Evolutionary conservation across 192 early-diverging fungal species (phyloP).

Genomic region (Phlyctochytrium bullatum): DNA sequence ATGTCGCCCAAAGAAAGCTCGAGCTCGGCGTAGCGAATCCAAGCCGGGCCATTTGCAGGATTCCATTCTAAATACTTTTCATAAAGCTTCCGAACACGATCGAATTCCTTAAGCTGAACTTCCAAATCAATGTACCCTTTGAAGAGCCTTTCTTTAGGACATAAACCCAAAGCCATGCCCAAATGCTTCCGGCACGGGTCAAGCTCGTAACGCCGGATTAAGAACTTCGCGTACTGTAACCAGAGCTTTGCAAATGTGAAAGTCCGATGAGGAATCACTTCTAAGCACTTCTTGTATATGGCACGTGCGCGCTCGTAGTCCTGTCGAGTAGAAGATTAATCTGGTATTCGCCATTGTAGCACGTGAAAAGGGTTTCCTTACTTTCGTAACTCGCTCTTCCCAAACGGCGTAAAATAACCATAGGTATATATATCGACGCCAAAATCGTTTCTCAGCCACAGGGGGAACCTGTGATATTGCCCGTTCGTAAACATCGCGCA

Average conservation of each 20-base stretch:
- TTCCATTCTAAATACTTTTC: conserved; percentile 89
- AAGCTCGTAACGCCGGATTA: conserved; percentile 76
- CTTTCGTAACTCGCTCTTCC: conserved; percentile 82
- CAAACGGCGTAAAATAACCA: conserved; percentile 98
- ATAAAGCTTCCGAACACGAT: conserved; percentile 86
- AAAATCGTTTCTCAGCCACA: conserved; percentile 85
- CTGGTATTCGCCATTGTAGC: too few species aligned
- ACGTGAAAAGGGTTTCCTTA: conserved; percentile 17
- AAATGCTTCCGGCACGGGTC: conserved; percentile 71
- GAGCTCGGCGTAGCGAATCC: conserved; percentile 96
- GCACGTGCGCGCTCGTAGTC: conserved; percentile 77
- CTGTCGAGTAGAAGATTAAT: conserved; percentile 31
- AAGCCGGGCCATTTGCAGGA: conserved; percentile 82
- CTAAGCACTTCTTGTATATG: conserved; percentile 80
- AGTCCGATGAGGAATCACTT: conserved; percentile 84
- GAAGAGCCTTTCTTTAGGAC: conserved; percentile 90
- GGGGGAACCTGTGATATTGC: conserved; percentile 87
- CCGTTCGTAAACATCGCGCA: conserved; percentile 94
- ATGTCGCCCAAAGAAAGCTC: conserved; percentile 82
- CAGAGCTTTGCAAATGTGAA: conserved; percentile 99
- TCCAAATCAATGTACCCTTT: conserved; percentile 97
- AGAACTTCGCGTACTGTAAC: conserved; percentile 91
- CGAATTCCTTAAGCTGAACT: conserved; percentile 89
- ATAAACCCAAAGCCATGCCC: conserved; percentile 81
- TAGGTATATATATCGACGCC: conserved; percentile 98